Conservation (phyloP, 1,139 yeast species). For the Nadsonia starkeyi-henricii region DNA sequence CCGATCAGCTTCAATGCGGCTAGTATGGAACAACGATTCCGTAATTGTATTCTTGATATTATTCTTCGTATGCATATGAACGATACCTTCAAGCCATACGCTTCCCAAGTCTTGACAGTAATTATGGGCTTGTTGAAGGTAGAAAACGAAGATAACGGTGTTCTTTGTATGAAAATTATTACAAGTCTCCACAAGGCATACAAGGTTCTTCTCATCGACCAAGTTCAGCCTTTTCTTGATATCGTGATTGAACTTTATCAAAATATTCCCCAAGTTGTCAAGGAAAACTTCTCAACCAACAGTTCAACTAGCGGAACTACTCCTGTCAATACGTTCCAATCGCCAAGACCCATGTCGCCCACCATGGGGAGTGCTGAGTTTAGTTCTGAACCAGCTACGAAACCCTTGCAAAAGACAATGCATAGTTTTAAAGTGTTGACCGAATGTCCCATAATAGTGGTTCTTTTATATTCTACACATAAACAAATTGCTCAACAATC, state of each 20-base stretch:
- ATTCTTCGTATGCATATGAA: slow-evolving; percentile 72
- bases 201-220: slow-evolving; percentile 47
- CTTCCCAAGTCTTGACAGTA: slow-evolving; percentile 45
- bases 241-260: slow-evolving; percentile 66
- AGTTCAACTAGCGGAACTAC: slow-evolving; percentile 13
- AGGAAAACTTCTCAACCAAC: slow-evolving; percentile 35
- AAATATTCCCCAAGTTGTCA: slow-evolving; percentile 66
- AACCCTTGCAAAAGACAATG: slow-evolving; percentile 40
- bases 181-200: slow-evolving; percentile 84
- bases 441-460: slow-evolving; percentile 96
- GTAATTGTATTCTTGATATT: slow-evolving; percentile 66
- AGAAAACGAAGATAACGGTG: slow-evolving; percentile 95
- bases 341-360: slow-evolving; percentile 33
- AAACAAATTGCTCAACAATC: slow-evolving; percentile 60
- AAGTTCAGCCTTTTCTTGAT: slow-evolving; percentile 68
- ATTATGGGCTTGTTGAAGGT: slow-evolving; percentile 45
- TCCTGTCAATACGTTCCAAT: slow-evolving; percentile 20
- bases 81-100: slow-evolving; percentile 66
- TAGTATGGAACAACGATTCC: slow-evolving; percentile 28
- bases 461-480: slow-evolving; percentile 76
- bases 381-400: slow-evolving; percentile 27
- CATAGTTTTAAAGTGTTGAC: slow-evolving; percentile 81
- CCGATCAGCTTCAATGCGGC: slow-evolving; percentile 46
- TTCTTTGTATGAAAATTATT: slow-evolving; percentile 74
- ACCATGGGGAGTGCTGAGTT: slow-evolving; percentile 22